Conservation (phyloP, 2,329 filamentous ascomycete species). For the Diaporthe sp. region DNA sequence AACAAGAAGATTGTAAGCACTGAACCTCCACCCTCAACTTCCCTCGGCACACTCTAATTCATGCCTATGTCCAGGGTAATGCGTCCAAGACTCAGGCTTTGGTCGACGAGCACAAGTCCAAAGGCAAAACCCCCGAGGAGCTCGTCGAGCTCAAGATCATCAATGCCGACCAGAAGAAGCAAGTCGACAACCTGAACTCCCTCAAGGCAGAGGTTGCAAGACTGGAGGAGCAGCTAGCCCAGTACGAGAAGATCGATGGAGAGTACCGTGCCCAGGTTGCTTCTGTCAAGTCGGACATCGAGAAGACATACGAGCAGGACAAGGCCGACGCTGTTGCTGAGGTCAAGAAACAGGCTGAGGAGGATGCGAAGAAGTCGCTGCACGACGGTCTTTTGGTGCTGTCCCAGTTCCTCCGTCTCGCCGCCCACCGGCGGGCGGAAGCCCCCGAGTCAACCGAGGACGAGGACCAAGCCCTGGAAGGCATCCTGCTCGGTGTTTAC, state of each 20-base stretch:
- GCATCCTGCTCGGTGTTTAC: conserved; percentile 83
- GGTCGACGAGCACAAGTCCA: conserved; percentile 76
- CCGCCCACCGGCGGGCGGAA: conserved; percentile 80
- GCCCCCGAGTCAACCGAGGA: conserved; percentile 75
- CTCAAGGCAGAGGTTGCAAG: conserved; percentile 78
- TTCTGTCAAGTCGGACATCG: conserved; percentile 70
- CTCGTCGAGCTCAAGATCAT: conserved; percentile 80
- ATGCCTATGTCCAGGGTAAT: conserved; percentile 65
- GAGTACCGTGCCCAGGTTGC: conserved; percentile 75
- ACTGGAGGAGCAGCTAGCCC: conserved; percentile 79
- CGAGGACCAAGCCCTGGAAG: conserved; percentile 86
- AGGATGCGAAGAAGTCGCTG: conserved; percentile 68
- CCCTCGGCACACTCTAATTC: conserved; percentile 30
- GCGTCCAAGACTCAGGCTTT: conserved; percentile 80
- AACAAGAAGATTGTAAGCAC: conserved; percentile 91
- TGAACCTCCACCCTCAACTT: conserved; percentile 34
- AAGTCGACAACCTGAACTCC: conserved; percentile 81
- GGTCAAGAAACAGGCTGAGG: conserved; percentile 67
- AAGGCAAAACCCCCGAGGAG: conserved; percentile 79
- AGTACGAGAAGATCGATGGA: conserved; percentile 81
- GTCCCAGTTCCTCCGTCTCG: conserved; percentile 84
- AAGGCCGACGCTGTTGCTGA: conserved; percentile 68
- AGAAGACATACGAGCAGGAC: conserved; percentile 69
- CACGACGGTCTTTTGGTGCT: conserved; percentile 77
- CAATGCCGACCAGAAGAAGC: conserved; percentile 84